phyloP scores from a whole-genome alignment of 441 rosid species.

The Croton setiger region DNA sequence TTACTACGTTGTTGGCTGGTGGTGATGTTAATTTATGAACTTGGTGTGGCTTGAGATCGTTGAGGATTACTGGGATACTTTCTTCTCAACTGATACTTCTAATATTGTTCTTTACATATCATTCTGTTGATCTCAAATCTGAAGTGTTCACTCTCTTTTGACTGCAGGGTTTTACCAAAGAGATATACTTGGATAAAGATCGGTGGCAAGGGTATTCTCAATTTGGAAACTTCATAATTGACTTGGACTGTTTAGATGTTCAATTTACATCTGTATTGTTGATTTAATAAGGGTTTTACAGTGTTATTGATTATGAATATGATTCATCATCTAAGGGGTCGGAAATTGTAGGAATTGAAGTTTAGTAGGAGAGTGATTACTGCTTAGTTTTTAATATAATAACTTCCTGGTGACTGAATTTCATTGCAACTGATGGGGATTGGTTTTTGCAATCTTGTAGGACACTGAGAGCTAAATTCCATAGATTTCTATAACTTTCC shows the following conservation, averaged over 20 bases:
- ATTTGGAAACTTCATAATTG: constrained; percentile 24
- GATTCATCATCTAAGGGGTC: neutral
- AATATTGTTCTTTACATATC: neutral
- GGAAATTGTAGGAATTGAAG: neutral
- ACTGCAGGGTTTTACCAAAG: constrained; percentile 95
- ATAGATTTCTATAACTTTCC: neutral
- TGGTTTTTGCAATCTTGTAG: neutral
- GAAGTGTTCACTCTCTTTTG: constrained; percentile 12
- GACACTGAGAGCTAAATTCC: neutral
- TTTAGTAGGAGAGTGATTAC: neutral
- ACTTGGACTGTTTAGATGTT: constrained; percentile 14
- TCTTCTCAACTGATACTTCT: constrained; percentile 1
- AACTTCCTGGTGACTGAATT: neutral
- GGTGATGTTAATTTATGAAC: neutral
- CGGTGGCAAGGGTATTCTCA: constrained; percentile 94
- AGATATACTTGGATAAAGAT: constrained; percentile 95
- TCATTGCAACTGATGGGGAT: neutral
- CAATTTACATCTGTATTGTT: neutral
- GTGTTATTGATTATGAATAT: neutral
- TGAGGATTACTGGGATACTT: neutral
- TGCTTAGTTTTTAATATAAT: neutral
- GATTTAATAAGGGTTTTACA: neutral
- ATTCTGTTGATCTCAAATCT: constrained; percentile 14
- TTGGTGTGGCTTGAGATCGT: neutral
- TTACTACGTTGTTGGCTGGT: neutral